phyloP scores from a whole-genome alignment of 306 rosid species.

The Vigna trinervia region DNA sequence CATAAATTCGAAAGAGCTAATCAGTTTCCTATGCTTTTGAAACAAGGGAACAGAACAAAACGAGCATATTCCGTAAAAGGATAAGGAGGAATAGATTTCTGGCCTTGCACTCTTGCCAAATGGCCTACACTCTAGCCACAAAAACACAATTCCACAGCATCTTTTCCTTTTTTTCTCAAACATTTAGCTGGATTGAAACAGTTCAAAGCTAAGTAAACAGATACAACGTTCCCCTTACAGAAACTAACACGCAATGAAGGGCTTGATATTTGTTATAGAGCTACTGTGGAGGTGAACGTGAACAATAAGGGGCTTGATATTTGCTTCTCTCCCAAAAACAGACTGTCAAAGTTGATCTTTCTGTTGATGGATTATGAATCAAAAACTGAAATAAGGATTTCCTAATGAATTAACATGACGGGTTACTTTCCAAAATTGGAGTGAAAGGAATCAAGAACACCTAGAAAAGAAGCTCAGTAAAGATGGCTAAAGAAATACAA shows the following conservation, averaged over 20 bases:
- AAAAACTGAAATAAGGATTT: constrained; percentile 24
- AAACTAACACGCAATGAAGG: constrained; percentile 6
- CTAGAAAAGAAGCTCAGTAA: constrained; percentile 11
- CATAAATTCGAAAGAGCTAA: constrained; percentile 25
- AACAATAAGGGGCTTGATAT: constrained; percentile 1
- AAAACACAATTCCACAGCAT: constrained; percentile 5
- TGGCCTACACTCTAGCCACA: constrained; percentile 20
- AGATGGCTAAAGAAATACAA: constrained; percentile 1
- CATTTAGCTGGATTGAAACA: not conserved
- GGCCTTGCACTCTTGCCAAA: constrained; percentile 24
- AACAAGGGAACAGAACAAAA: constrained; percentile 26
- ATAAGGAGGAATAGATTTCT: constrained; percentile 10
- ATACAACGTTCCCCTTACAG: not conserved
- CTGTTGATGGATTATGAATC: not conserved
- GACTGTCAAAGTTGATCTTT: not conserved
- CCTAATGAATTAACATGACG: not conserved
- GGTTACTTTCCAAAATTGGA: constrained; percentile 2
- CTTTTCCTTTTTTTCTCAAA: constrained; percentile 2
- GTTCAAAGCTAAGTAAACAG: constrained; percentile 1
- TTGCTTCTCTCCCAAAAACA: not conserved
- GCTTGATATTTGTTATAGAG: not conserved
- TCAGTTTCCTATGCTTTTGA: constrained; percentile 4
- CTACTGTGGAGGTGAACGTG: too few species aligned
- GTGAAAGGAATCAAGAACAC: constrained; percentile 1
- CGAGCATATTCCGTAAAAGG: constrained; percentile 16